These are phyloP conservation scores for Geotrichum fermentans DNA, from an alignment of 1,139 yeast genomes.

Conservation along the genomic window DNA sequence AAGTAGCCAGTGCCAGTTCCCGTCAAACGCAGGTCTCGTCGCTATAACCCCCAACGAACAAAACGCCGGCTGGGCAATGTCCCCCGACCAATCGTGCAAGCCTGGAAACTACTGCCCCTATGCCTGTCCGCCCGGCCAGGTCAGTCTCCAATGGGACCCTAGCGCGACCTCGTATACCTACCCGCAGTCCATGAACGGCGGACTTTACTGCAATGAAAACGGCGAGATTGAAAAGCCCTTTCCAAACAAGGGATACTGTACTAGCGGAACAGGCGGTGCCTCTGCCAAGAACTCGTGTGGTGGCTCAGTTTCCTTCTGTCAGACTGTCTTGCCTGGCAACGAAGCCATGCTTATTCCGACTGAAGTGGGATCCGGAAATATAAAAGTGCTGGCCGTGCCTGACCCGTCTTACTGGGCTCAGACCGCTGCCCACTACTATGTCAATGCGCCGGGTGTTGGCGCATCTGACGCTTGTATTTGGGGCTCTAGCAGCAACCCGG, in stretches of 20 bases:
- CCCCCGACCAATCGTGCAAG: constrained; percentile 67
- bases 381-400: constrained; percentile 69
- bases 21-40: constrained; percentile 60
- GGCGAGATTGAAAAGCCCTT: constrained; percentile 66
- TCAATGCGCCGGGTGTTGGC: constrained; percentile 82
- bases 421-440: constrained; percentile 82
- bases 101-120: constrained; percentile 80
- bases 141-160: constrained; percentile 70
- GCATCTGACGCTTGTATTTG: constrained; percentile 75
- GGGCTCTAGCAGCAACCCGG: constrained; percentile 64
- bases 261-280: constrained; percentile 69
- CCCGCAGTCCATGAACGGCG: constrained; percentile 78
- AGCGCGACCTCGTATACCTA: constrained; percentile 76
- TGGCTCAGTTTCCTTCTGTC: constrained; percentile 70
- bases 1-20: constrained; percentile 57
- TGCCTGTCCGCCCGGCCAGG: constrained; percentile 80
- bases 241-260: constrained; percentile 56
- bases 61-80: constrained; percentile 87
- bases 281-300: constrained; percentile 50
- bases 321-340: constrained; percentile 88
- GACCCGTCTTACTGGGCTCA: constrained; percentile 55
- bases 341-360: constrained; percentile 93
- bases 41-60: constrained; percentile 52
- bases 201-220: constrained; percentile 65
- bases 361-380: constrained; percentile 46